Evolutionary conservation across 768 basidiomycete species (phyloP).

Genomic region (Xerocomellus amylosporus): DNA sequence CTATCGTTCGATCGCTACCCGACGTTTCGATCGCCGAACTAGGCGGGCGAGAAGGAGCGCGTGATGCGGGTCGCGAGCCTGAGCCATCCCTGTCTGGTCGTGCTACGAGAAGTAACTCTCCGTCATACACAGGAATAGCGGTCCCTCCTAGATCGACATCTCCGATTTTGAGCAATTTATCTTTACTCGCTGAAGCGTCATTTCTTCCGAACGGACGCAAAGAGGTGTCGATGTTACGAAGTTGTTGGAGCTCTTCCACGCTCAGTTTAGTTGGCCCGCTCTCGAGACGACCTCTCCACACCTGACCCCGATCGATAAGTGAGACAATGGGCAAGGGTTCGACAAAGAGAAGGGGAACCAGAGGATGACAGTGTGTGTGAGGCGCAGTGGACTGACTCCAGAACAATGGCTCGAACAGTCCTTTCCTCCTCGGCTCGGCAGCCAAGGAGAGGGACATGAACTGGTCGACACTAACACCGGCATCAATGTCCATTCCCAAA

Average conservation of each 20-base stretch:
- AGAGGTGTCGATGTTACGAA: constrained; percentile 51
- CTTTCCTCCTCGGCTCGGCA: constrained; percentile 70
- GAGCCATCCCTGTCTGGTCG: constrained; percentile 47
- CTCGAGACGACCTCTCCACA: constrained; percentile 68
- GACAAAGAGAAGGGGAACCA: constrained; percentile 70
- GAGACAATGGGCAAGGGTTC: constrained; percentile 67
- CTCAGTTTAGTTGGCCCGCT: constrained; percentile 49
- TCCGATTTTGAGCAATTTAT: constrained; percentile 36
- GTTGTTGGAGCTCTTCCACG: constrained; percentile 55
- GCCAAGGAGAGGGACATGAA: constrained; percentile 77
- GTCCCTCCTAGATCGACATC: constrained; percentile 58
- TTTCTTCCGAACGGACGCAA: constrained; percentile 30
- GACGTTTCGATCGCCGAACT: constrained; percentile 54
- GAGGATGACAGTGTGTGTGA: constrained; percentile 41
- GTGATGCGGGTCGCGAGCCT: constrained; percentile 56
- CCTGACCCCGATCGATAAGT: constrained; percentile 63
- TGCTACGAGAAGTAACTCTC: constrained; percentile 70
- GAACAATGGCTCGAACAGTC: constrained; percentile 74
- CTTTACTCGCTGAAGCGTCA: constrained; percentile 20
- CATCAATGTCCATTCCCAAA: not conserved
- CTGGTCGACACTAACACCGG: constrained; percentile 55
- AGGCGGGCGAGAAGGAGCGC: constrained; percentile 65
- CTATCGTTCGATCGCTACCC: constrained; percentile 39
- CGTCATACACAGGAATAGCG: constrained; percentile 68
- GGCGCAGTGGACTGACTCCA: constrained; percentile 51